These are phyloP conservation scores for Bertia moriformis DNA, from an alignment of 2,329 filamentous ascomycete genomes.

Conservation along the genomic window DNA sequence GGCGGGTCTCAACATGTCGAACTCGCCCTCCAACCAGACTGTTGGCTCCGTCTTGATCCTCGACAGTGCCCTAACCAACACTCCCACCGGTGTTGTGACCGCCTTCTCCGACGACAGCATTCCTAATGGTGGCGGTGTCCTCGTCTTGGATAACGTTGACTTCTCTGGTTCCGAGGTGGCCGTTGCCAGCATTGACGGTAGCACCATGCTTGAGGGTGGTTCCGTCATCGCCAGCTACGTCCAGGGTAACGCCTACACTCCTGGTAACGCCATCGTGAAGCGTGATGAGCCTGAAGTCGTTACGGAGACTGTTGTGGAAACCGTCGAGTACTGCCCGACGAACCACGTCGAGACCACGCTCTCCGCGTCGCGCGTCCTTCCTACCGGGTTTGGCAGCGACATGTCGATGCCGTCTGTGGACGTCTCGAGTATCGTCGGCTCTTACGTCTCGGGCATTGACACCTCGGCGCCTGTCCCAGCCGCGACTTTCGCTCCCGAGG, in stretches of 20 bases:
- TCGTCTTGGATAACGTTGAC: constrained; percentile 56
- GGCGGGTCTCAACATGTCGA: constrained; percentile 45
- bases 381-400: neutral
- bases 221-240: constrained; percentile 41
- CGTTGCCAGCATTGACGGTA: constrained; percentile 30
- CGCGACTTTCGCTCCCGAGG: neutral
- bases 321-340: neutral
- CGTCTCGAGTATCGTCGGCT: too few species aligned
- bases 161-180: constrained; percentile 36
- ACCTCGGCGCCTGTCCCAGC: neutral
- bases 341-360: neutral
- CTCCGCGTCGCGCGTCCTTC: neutral
- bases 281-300: constrained; percentile 13
- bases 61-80: constrained; percentile 49
- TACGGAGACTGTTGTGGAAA: neutral
- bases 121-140: constrained; percentile 41
- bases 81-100: constrained; percentile 47
- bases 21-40: constrained; percentile 30
- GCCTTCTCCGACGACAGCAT: constrained; percentile 31
- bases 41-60: constrained; percentile 55
- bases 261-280: constrained; percentile 28
- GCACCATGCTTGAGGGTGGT: constrained; percentile 37
- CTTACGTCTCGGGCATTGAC: too few species aligned
- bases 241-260: constrained; percentile 45
- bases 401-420: too few species aligned